These are phyloP conservation scores for Coniferiporia sulphurascens DNA, from an alignment of 1,284 basidiomycete genomes.

Conservation along the genomic window DNA sequence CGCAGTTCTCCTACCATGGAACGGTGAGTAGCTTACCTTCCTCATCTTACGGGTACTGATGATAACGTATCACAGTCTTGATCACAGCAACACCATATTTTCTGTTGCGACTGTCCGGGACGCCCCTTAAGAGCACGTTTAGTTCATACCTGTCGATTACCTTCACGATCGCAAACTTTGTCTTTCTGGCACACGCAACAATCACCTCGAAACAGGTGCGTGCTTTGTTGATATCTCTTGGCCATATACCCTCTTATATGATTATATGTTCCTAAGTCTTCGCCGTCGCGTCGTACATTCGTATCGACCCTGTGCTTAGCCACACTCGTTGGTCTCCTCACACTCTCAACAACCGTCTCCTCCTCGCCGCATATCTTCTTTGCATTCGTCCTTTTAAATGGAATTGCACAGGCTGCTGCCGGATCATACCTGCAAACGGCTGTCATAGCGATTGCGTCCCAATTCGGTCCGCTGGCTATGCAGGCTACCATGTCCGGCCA, in stretches of 20 bases:
- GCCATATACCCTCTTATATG: conserved; percentile 10
- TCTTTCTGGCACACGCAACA: conserved; percentile 69
- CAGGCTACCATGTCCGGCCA: conserved; percentile 74
- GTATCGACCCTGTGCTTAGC: conserved; percentile 41
- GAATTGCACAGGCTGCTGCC: conserved; percentile 47
- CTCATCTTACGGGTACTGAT: conserved; percentile 5
- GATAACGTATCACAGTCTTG: conserved; percentile 42
- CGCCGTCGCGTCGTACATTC: conserved; percentile 48
- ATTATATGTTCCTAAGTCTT: conserved; percentile 31
- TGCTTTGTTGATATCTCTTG: background rate
- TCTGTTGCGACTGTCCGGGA: conserved; percentile 53
- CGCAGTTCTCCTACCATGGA: conserved; percentile 74
- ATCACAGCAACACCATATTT: conserved; percentile 78
- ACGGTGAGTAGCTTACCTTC: conserved; percentile 42
- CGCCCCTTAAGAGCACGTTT: conserved; percentile 54
- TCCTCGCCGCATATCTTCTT: conserved; percentile 55
- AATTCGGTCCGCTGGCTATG: conserved; percentile 64
- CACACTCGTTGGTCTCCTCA: conserved; percentile 49
- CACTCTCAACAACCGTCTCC: conserved; percentile 49
- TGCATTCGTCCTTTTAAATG: conserved; percentile 56
- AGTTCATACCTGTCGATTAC: conserved; percentile 64
- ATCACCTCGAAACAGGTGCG: conserved; percentile 59
- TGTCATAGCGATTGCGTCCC: conserved; percentile 62
- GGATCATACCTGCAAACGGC: conserved; percentile 69
- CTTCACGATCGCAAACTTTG: conserved; percentile 59